Evolutionary conservation across 331 rosid species (phyloP).

Genomic region (Arachis monticola): DNA sequence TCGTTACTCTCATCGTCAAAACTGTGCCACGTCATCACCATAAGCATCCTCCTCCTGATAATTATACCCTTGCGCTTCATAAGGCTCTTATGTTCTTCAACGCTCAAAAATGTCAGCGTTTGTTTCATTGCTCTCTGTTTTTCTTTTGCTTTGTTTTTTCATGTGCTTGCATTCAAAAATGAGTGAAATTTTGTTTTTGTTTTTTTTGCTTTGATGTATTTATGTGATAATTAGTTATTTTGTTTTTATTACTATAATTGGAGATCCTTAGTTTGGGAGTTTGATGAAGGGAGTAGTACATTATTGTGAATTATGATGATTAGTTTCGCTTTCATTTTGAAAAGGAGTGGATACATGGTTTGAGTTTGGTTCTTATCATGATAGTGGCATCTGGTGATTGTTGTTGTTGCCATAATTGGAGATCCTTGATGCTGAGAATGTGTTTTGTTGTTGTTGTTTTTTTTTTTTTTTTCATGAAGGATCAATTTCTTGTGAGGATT

Average conservation of each 20-base stretch:
- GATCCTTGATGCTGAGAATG: not conserved
- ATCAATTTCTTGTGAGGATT: not conserved
- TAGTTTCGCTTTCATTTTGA: no score
- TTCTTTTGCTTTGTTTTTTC: no score
- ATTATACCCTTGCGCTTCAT: conserved; percentile 93
- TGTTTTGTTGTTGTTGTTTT: no score
- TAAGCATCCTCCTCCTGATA: conserved; percentile 74
- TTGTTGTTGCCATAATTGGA: not conserved
- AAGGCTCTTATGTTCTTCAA: conserved; percentile 98
- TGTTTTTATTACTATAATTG: conserved; percentile 5
- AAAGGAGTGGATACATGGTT: not conserved
- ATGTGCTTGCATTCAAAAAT: no score
- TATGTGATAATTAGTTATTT: not conserved
- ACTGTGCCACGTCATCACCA: conserved; percentile 73
- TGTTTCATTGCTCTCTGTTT: not conserved
- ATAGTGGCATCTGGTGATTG: not conserved
- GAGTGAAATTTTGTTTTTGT: no score
- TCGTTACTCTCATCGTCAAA: conserved; percentile 79
- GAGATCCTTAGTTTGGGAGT: not conserved
- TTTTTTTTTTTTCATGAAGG: not conserved
- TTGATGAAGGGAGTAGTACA: not conserved
- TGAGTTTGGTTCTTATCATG: not conserved
- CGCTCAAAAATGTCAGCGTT: conserved; percentile 71
- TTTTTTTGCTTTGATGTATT: not conserved
- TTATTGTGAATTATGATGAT: no score